Conservation (phyloP, 2,329 filamentous ascomycete genomes). For the Ceratocystiopsis minuta region DNA sequence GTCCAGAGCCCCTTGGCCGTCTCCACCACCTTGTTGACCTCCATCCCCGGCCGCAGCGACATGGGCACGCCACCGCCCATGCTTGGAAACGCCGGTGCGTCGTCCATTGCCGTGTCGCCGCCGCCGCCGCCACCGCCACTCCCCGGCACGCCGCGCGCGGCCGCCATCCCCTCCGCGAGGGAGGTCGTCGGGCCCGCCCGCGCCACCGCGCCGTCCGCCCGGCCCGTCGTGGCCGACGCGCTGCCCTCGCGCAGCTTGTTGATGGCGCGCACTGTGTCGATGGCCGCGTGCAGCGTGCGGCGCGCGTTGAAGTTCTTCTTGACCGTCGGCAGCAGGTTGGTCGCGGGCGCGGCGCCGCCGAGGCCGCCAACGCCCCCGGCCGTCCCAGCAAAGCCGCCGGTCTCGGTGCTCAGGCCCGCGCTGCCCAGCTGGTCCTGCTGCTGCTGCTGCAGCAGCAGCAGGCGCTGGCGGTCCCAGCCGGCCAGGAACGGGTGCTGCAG, state of each 20-base stretch:
- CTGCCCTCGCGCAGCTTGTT: conserved; percentile 48
- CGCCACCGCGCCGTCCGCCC: too few relatives aligned
- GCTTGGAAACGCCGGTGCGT: conserved; percentile 15
- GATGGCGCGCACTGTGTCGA: conserved; percentile 53
- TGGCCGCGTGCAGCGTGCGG: conserved; percentile 49
- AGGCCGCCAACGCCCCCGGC: neutral
- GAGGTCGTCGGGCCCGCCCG: too few relatives aligned
- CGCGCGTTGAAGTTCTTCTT: conserved; percentile 61
- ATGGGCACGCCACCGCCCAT: conserved; percentile 18
- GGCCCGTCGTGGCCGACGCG: neutral
- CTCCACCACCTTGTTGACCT: conserved; percentile 40
- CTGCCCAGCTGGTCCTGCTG: neutral
- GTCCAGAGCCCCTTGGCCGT: conserved; percentile 47
- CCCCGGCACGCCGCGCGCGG: conserved; percentile 6
- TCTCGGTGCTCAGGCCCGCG: neutral
- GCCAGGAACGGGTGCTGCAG: conserved; percentile 49
- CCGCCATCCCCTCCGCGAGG: conserved; percentile 7
- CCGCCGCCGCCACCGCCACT: conserved; percentile 6
- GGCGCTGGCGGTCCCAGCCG: conserved; percentile 22
- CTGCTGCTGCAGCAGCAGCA: neutral
- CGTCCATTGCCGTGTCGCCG: conserved; percentile 30
- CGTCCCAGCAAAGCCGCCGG: too few relatives aligned
- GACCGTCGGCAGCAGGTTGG: conserved; percentile 46
- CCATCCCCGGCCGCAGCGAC: conserved; percentile 34
- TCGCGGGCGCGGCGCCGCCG: conserved; percentile 25